A percentile compares a stretch with the other conserved stretches of the same genome.
These are phyloP conservation scores for Solanum phureja DNA, from an alignment of 257 asterid species.

Conservation along the genomic window DNA sequence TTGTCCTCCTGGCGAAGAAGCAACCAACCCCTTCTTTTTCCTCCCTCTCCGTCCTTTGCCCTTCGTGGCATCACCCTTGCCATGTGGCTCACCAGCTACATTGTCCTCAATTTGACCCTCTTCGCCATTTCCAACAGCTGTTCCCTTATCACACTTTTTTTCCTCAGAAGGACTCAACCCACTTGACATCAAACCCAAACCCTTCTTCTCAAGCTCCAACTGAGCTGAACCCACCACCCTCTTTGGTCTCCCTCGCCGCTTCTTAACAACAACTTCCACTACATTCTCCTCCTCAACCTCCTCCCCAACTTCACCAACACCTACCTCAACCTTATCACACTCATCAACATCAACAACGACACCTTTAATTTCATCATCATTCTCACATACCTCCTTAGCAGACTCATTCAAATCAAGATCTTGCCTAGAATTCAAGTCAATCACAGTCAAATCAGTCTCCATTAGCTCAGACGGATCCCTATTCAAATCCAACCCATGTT, in stretches of 20 bases:
- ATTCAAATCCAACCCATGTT: constrained; percentile 22
- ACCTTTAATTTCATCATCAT: background rate
- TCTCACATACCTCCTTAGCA: background rate
- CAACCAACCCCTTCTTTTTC: background rate
- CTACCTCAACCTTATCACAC: background rate
- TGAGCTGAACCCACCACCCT: background rate
- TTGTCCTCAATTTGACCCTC: background rate
- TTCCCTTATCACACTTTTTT: background rate
- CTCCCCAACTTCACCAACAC: background rate
- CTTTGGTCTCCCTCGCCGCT: background rate
- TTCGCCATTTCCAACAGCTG: background rate
- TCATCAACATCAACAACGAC: constrained; percentile 1
- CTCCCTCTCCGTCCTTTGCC: constrained; percentile 2
- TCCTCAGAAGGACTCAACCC: background rate
- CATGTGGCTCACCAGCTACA: background rate
- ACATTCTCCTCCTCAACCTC: background rate
- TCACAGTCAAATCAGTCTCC: background rate
- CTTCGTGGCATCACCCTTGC: background rate
- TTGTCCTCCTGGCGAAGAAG: background rate
- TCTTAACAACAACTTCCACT: background rate
- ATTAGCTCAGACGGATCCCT: constrained; percentile 12
- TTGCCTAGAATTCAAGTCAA: constrained; percentile 2
- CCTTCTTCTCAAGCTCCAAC: background rate
- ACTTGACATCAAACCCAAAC: background rate
- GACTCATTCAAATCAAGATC: background rate